Evolutionary conservation across 2,329 filamentous ascomycete genomes (phyloP).

Genomic region (Ophiostoma himal-ulmi): DNA sequence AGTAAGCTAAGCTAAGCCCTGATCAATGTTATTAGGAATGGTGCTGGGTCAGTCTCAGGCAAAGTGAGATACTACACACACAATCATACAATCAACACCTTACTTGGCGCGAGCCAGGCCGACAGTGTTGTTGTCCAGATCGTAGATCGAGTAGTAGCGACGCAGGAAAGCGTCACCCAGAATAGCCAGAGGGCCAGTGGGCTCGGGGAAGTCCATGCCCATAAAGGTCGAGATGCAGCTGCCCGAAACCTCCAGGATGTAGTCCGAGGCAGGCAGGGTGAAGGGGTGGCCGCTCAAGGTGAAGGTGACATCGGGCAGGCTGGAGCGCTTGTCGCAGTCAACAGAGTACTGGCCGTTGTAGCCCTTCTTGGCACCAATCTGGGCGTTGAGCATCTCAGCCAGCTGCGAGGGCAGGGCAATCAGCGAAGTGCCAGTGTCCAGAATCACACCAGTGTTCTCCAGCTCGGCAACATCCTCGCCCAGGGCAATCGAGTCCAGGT

Average conservation of each 20-base stretch:
- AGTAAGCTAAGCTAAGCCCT: not conserved
- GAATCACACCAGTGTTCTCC: slow-evolving; percentile 90
- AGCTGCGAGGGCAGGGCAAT: slow-evolving; percentile 88
- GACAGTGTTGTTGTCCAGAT: slow-evolving; percentile 82
- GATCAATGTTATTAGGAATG: not conserved
- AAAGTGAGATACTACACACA: not conserved
- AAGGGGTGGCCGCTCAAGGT: slow-evolving; percentile 88
- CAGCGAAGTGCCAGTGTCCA: slow-evolving; percentile 96
- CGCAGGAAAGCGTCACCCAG: slow-evolving; percentile 82
- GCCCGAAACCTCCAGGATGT: slow-evolving; percentile 91
- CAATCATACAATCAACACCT: not conserved
- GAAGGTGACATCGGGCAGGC: slow-evolving; percentile 86
- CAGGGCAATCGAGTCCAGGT: slow-evolving; percentile 85
- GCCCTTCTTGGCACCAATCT: slow-evolving; percentile 96
- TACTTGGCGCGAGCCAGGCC: slow-evolving; percentile 79
- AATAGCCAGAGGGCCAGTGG: slow-evolving; percentile 86
- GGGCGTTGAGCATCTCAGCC: slow-evolving; percentile 92
- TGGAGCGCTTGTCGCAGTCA: slow-evolving; percentile 77
- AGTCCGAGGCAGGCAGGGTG: slow-evolving; percentile 80
- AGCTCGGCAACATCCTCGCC: slow-evolving; percentile 82
- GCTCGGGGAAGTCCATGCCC: slow-evolving; percentile 88
- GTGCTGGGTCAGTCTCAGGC: not conserved
- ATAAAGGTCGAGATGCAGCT: slow-evolving; percentile 97
- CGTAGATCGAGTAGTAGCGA: slow-evolving; percentile 93
- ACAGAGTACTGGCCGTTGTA: slow-evolving; percentile 96